These are phyloP conservation scores for Kickxella alabastrina DNA, from an alignment of 192 early-diverging fungal species.

Conservation along the genomic window DNA sequence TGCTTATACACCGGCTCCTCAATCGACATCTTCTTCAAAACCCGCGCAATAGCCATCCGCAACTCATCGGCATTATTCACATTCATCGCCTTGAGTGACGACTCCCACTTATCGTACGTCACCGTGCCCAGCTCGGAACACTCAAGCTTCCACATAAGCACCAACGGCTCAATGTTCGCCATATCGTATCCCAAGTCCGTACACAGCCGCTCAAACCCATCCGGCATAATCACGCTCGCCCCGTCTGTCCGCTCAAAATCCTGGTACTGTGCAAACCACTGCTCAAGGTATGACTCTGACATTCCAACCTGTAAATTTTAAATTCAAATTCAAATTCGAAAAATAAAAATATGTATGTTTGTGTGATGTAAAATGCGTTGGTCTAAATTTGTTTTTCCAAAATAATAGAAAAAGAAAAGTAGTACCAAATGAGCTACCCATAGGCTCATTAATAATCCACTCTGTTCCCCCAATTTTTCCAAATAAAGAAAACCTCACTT, in stretches of 20 bases:
- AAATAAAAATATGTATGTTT: no score
- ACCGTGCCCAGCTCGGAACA: slow-evolving; percentile 28
- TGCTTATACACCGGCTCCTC: slow-evolving; percentile 12
- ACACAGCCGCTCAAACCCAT: slow-evolving; percentile 41
- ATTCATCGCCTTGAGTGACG: slow-evolving; percentile 15
- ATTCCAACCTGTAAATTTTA: no score
- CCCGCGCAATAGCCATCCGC: slow-evolving; percentile 5
- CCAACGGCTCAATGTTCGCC: slow-evolving; percentile 35
- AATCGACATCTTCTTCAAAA: slow-evolving; percentile 1
- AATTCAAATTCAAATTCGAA: no score
- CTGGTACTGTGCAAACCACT: slow-evolving; percentile 37
- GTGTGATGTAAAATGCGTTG: background rate
- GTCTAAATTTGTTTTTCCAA: background rate
- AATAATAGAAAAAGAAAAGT: background rate
- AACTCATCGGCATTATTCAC: slow-evolving; percentile 11
- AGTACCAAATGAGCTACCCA: background rate
- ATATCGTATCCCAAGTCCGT: slow-evolving; percentile 24
- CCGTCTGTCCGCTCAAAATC: slow-evolving; percentile 30
- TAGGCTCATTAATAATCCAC: no score
- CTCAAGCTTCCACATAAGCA: slow-evolving; percentile 40
- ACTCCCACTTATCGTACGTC: slow-evolving; percentile 19
- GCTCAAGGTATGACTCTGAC: no score
- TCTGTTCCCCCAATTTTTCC: no score
- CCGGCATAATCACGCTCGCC: slow-evolving; percentile 21
- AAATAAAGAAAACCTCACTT: no score